Base-by-base conservation (phyloP, 2,329 filamentous ascomycete genomes). In the Exophiala phaeomuriformis region DNA sequence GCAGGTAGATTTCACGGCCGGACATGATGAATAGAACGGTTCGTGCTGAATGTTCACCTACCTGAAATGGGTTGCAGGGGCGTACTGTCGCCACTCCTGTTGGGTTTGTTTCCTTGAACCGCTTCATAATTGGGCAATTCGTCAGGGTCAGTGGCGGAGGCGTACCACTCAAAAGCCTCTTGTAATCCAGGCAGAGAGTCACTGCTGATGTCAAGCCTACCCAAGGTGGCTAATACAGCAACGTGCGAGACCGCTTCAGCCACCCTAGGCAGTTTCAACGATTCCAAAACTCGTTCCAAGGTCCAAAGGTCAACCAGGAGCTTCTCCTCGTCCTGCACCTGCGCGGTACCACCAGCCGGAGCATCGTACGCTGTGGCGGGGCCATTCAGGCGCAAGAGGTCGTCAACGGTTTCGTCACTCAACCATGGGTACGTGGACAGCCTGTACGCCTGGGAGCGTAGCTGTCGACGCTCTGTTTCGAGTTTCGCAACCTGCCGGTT, bases 161-260 rank as follows among this genome's bases (percentile, higher is more conserved):
- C 88, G 50, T 97, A 77, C 88, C 90, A 95, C 63, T 96, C 88
- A 19, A 98, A 69, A 29, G 87, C 83, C 69, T 95, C 90, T 57
- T 94, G 85, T 35, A 97, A 72, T 6, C 90, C 90, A 87, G 89
- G 95, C 9, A 90, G 79, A 41, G 77, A 77, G 59, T 89, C 86
- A 61, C 82, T 85, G 56, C 69, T 75, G 19, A 73, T 71, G 7
- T 55, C 65, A 27, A 73, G 64, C 2, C 76, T 72, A 51, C 85
- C 77, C 57, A 82, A 83, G 31, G 83, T 77, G 30, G 82, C 82
- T 60, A 86, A 83, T 40, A 83, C 77, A 51, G 90, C 69, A 42
- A 89, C 76, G 64, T 85, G 75, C 61, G 79, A 77, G 55, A 95
- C 67, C 5, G 80, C 83, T 42, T 83, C 75, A 42, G 81, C 75